phyloP scores from a whole-genome alignment of 2,329 filamentous ascomycete genomes.

The Ophiostoma sp. region DNA sequence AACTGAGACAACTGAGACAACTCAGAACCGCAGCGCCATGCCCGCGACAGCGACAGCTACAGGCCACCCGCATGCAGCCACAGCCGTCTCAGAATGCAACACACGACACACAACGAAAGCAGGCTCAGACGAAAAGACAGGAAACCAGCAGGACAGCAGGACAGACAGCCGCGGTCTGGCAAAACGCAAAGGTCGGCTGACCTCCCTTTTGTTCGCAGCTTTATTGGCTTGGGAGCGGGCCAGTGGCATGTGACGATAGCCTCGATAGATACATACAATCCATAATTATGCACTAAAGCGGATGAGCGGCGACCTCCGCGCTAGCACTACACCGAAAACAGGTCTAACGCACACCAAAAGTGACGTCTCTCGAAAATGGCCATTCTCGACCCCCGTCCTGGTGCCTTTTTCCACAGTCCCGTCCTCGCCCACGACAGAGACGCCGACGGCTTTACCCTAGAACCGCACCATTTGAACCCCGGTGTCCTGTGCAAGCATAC shows the following conservation, averaged over 20 bases:
- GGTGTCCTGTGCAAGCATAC: neutral
- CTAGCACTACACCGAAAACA: constrained; percentile 2
- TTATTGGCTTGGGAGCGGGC: constrained; percentile 3
- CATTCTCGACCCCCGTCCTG: neutral
- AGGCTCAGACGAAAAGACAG: neutral
- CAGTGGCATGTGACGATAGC: constrained; percentile 18
- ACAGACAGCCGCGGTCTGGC: neutral
- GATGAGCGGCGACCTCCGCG: neutral
- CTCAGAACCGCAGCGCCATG: neutral
- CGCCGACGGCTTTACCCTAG: neutral
- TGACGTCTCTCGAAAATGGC: neutral
- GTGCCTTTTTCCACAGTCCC: constrained; percentile 4
- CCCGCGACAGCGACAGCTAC: neutral
- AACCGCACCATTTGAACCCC: neutral
- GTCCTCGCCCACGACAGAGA: neutral
- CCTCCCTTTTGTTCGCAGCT: constrained; percentile 9
- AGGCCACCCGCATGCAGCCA: neutral
- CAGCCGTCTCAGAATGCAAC: neutral
- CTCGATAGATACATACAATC: constrained; percentile 18
- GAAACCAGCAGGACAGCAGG: neutral
- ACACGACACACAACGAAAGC: neutral
- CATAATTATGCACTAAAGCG: neutral
- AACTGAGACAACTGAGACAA: neutral
- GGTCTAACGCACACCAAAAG: neutral
- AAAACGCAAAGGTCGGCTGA: constrained; percentile 4